Conservation (phyloP, 2,329 filamentous ascomycete genomes). For the Colletotrichum tabaci region DNA sequence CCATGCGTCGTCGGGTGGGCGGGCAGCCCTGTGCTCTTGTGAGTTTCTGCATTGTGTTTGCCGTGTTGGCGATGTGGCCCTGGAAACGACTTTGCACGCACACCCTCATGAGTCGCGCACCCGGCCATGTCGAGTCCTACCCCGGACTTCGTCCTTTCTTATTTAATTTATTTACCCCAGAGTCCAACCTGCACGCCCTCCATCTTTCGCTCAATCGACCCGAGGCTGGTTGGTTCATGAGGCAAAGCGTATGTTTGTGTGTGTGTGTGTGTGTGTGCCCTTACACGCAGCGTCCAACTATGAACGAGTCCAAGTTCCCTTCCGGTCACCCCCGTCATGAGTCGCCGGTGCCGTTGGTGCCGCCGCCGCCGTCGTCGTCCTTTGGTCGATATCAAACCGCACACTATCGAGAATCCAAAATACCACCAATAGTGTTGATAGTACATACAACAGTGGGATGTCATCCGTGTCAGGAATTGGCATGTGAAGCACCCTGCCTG, state of each 20-base stretch:
- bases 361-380: not conserved
- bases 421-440: not conserved
- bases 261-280: not conserved
- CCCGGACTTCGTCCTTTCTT: not conserved
- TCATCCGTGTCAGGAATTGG: not conserved
- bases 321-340: not conserved
- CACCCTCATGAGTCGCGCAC: not conserved
- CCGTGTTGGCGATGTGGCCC: not conserved
- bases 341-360: not conserved
- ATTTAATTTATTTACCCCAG: not conserved
- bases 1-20: not conserved
- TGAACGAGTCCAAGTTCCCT: not conserved
- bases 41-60: not conserved
- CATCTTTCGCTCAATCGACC: not conserved
- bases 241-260: not conserved
- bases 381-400: not conserved
- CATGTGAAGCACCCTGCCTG: slow-evolving; percentile 12
- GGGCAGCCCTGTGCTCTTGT: not conserved
- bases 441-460: not conserved
- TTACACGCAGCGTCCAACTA: not conserved
- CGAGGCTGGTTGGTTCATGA: not conserved
- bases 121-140: not conserved
- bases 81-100: not conserved
- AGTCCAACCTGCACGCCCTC: not conserved
- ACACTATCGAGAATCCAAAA: not conserved